Evolutionary conservation across 352 stramenopile genomes (phyloP).

Genomic region (Globisporangium echinulatum): DNA sequence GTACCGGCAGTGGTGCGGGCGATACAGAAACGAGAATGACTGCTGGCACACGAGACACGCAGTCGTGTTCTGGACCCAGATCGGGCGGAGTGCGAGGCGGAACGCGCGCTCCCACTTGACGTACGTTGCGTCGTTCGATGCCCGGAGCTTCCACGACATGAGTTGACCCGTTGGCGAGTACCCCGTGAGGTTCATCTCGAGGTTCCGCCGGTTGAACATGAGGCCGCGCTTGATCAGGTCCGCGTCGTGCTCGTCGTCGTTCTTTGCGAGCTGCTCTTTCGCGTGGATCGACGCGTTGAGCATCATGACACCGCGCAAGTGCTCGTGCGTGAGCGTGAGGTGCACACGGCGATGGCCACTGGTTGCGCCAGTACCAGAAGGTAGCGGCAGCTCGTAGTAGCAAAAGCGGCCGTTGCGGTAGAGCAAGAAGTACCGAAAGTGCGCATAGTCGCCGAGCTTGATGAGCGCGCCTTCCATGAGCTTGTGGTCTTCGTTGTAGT

Average conservation of each 20-base stretch:
- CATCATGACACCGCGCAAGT: slow-evolving; percentile 81
- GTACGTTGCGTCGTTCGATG: slow-evolving; percentile 62
- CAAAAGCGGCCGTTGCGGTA: slow-evolving; percentile 79
- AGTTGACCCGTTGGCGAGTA: slow-evolving; percentile 73
- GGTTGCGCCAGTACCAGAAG: slow-evolving; percentile 14
- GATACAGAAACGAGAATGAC: slow-evolving; percentile 67
- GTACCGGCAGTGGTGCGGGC: slow-evolving; percentile 73
- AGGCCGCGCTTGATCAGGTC: slow-evolving; percentile 61
- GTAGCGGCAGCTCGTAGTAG: slow-evolving; percentile 84
- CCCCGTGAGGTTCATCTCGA: slow-evolving; percentile 78
- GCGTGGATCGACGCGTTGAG: slow-evolving; percentile 68
- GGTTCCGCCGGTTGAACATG: slow-evolving; percentile 74
- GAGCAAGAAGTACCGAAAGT: slow-evolving; percentile 83
- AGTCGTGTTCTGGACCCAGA: slow-evolving; percentile 75
- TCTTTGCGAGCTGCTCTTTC: slow-evolving; percentile 58
- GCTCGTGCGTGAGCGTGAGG: slow-evolving; percentile 66
- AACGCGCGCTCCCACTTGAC: slow-evolving; percentile 80
- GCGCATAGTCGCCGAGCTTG: slow-evolving; percentile 82
- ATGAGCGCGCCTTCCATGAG: slow-evolving; percentile 84
- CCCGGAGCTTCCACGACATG: slow-evolving; percentile 75
- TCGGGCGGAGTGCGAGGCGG: slow-evolving; percentile 61
- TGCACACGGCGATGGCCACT: slow-evolving; percentile 38
- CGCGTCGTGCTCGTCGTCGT: slow-evolving; percentile 66
- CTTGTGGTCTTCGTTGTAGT: slow-evolving; percentile 82
- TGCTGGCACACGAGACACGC: slow-evolving; percentile 72